Base-by-base conservation (phyloP, 1,139 yeast species). In the Kodamaea plutei region DNA sequence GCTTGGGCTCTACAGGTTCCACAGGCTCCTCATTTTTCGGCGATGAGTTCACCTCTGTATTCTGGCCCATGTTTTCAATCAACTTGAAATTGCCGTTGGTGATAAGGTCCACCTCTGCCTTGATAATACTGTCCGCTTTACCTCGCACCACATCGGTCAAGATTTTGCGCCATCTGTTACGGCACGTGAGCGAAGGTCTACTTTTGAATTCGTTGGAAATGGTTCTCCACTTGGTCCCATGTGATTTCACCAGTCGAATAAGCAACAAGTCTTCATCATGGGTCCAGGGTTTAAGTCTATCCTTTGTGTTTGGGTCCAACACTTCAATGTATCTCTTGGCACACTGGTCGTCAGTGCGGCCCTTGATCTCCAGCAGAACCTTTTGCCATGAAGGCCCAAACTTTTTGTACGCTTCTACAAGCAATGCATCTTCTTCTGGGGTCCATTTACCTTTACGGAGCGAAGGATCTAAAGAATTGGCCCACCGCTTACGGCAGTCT, bases 291-390 rank as follows among this genome's bases (percentile, higher is more conserved):
- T 85, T 73, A 28, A 87, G 63, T 32, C 96, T 61, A 44, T 84
- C 88, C 37, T 79, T 77, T 4, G 91, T 80, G 44, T 59, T 71
- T 2, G 96, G 96, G 45, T 85, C 94, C 36, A 89, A 58, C 2
- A 88, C 95, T 48, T 89, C 97, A 13, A 82, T 77, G 54, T 87
- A 89, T 43, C 97, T 61, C 50, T 89, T 89, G 2, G 95, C 87
- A 60, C 96, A 89, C 58, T 89, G 97, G 54, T 88, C 96, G 51
- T 88, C 96, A 1, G 95, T 89, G 47, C 97, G 66, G 3, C 96
- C 95, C 2, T 76, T 73, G 8, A 88, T 83, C 32, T 74, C 79
- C 31, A 69, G 61, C 0, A 95, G 79, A 6, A 89, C 89, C 43
- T 80, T 79, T 40, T 84, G 84, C 97, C 97, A 89, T 23, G 79